Evolutionary conservation across 2,329 filamentous ascomycete genomes (phyloP), one percentile per base, ranked within the genome.

Genomic region (Sclerotinia minor): DNA sequence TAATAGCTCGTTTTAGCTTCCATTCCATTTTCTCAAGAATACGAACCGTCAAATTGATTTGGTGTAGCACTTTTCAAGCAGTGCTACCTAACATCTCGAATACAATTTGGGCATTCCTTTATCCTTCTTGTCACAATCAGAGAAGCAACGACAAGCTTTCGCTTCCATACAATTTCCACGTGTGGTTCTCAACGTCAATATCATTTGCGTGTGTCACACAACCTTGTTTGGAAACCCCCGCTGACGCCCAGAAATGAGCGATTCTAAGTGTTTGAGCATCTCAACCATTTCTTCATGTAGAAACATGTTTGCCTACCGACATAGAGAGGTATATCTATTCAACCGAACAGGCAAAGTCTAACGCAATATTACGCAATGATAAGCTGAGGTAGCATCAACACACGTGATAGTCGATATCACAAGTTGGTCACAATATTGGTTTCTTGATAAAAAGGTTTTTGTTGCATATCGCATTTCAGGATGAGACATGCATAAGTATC

Each of bases 401-500:
- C 64, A 66, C 64, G 54, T 60, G 64, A 59, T 44, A 35, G 32
- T 52, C 9, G 32, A 44, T 29, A 60, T 66, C 54, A 29, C 29
- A 59, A 24, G 44, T 9, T 24, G 49, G 44, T 47, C 7, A 29
- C 29, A 41, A 35, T 26, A 45, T 61, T 50, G 24, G 24, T 17
- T 60, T 60, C 29, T 58, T 17, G 44, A 66, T 17, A 58, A 24
- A 26, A 44, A n/a, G 19, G 17, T 61, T 66, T 66, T 66, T 60
- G 64, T 66, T 66, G 64, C 64, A 61, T 53, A 66, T 66, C 64
- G 35, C 45, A 66, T 61, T 49, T 61, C 24, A 35, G 45, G 45
- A 66, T 66, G 64, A 66, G 64, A 66, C 55, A 60, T 66, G 64
- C 64, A 66, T 66, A 41, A 66, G 52, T 29, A 52, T 50, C 54